Conservation (phyloP, 345 rosid genomes). For the Eucalyptus brandiana region DNA sequence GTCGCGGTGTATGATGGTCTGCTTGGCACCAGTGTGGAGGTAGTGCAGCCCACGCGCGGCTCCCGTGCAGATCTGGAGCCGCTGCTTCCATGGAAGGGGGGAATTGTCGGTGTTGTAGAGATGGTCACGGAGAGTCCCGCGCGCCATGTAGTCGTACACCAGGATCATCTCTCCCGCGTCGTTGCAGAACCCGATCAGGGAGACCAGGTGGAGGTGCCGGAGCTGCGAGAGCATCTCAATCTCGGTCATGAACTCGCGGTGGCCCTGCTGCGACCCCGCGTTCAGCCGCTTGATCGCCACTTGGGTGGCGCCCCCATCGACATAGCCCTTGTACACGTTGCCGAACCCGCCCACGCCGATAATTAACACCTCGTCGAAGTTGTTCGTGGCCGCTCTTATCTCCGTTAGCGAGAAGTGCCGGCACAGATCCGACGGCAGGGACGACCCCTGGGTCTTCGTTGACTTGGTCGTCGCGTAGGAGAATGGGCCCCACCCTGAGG, state of each 20-base stretch:
- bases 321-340: slow-evolving; percentile 33
- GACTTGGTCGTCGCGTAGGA: slow-evolving; percentile 2
- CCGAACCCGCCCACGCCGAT: slow-evolving; percentile 43
- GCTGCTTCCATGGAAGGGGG: slow-evolving; percentile 8
- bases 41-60: slow-evolving; percentile 17
- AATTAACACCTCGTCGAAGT: slow-evolving; percentile 21
- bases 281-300: slow-evolving; percentile 49
- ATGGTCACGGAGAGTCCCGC: slow-evolving; percentile 12
- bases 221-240: slow-evolving; percentile 42
- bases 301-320: slow-evolving; percentile 20
- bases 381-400: slow-evolving; percentile 29
- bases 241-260: slow-evolving; percentile 34
- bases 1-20: slow-evolving; percentile 10
- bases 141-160: slow-evolving; percentile 18
- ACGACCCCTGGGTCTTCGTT: slow-evolving; percentile 8
- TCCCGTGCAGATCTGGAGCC: slow-evolving; percentile 14
- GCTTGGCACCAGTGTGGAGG: slow-evolving; percentile 9
- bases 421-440: slow-evolving; percentile 11
- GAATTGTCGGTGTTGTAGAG: slow-evolving; percentile 3
- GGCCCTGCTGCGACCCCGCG: slow-evolving; percentile 38
- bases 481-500: not conserved
- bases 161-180: slow-evolving; percentile 42
- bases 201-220: slow-evolving; percentile 35
- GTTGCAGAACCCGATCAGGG: slow-evolving; percentile 37
- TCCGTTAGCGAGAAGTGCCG: slow-evolving; percentile 32